These are phyloP conservation scores for Betula pendula DNA, from an alignment of 306 rosid genomes.

Conservation along the genomic window DNA sequence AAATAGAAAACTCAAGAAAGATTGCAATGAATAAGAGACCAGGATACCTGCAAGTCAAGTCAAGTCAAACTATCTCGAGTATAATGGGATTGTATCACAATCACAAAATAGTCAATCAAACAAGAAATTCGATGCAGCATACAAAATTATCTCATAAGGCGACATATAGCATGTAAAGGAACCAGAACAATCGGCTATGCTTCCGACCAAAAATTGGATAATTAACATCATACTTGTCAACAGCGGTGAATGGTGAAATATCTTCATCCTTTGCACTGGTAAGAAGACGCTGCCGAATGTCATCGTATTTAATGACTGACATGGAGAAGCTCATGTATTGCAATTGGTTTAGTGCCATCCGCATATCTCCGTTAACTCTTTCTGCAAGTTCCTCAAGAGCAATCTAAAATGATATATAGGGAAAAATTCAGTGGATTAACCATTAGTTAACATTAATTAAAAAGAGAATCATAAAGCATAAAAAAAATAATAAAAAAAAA, in stretches of 20 bases:
- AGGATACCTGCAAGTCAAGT: neutral
- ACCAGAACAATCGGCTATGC: neutral
- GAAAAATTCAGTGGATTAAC: constrained; percentile 13
- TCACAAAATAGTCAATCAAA: neutral
- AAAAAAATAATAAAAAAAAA: neutral
- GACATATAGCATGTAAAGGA: neutral
- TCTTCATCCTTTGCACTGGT: constrained; percentile 87
- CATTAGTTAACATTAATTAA: neutral
- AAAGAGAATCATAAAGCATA: neutral
- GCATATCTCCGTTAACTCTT: constrained; percentile 92
- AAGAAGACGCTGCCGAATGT: constrained; percentile 71
- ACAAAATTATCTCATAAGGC: neutral
- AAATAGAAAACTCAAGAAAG: neutral
- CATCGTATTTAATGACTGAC: constrained; percentile 80
- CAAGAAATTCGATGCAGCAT: neutral
- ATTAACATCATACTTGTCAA: constrained; percentile 68
- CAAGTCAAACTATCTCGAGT: neutral
- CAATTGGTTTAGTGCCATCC: constrained; percentile 92
- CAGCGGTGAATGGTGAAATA: constrained; percentile 94
- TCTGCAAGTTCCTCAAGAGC: constrained; percentile 95
- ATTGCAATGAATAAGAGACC: neutral
- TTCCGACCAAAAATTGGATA: neutral
- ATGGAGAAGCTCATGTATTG: constrained; percentile 93
- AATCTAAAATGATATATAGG: constrained; percentile 49
- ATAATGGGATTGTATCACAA: neutral